phyloP scores from a whole-genome alignment of 495 filamentous ascomycete genomes.

The Platismatia glauca region DNA sequence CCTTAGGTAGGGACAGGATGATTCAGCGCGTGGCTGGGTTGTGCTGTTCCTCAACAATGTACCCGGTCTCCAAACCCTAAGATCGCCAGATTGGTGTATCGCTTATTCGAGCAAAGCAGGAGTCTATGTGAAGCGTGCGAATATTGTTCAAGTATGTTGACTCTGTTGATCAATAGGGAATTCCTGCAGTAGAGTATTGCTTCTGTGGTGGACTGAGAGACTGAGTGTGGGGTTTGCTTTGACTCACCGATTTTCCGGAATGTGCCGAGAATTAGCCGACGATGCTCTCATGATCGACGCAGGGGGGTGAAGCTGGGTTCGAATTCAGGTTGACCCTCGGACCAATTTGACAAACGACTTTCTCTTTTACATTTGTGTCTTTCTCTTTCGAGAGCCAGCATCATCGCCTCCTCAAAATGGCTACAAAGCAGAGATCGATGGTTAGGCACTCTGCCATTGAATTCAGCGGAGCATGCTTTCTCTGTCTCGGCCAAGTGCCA shows the following conservation, averaged over 20 bases:
- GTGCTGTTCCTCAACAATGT: not conserved
- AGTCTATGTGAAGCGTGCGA: too few species aligned
- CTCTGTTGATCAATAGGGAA: too few species aligned
- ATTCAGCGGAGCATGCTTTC: too few species aligned
- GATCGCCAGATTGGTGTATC: not conserved
- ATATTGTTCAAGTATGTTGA: not conserved
- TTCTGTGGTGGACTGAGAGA: not conserved
- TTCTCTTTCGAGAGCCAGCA: too few species aligned
- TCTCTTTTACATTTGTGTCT: too few species aligned
- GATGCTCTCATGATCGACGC: not conserved
- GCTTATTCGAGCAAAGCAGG: not conserved
- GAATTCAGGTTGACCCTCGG: not conserved
- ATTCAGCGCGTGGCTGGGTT: not conserved
- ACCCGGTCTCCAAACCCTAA: not conserved
- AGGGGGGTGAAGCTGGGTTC: not conserved
- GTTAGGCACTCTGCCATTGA: too few species aligned
- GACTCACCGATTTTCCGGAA: not conserved
- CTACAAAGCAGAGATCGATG: too few species aligned
- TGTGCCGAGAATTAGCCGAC: not conserved
- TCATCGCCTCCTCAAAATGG: too few species aligned
- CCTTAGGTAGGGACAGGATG: not conserved
- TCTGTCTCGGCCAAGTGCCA: too few species aligned
- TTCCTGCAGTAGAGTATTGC: not conserved
- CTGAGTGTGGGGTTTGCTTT: not conserved
- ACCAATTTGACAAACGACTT: not conserved